phyloP scores from a whole-genome alignment of 192 early-diverging fungal species.

The Allomyces javanicus region DNA sequence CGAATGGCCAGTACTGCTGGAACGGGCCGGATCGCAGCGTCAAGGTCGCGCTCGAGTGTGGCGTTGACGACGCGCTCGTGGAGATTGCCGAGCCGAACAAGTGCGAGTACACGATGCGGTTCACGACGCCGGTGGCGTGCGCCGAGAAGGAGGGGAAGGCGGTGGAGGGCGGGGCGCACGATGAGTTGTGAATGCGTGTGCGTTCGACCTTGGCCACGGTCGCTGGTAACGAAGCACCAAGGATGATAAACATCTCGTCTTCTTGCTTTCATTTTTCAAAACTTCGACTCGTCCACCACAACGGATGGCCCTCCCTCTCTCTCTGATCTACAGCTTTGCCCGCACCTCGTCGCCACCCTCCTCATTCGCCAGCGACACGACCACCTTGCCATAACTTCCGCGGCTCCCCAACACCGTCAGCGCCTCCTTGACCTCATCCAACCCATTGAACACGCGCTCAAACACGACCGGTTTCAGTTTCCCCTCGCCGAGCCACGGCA shows the following conservation, averaged over 20 bases:
- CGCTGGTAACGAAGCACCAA: too few relatives aligned
- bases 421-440: constrained; percentile 42
- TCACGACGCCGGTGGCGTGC: too few relatives aligned
- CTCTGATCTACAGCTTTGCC: constrained; percentile 4
- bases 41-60: constrained; percentile 54
- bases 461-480: constrained; percentile 42
- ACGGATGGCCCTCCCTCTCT: not conserved
- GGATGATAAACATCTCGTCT: too few relatives aligned
- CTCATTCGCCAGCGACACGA: constrained; percentile 18
- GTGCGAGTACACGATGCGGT: not conserved
- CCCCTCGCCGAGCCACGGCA: constrained; percentile 30
- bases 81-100: constrained; percentile 54
- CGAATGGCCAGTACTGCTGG: constrained; percentile 73
- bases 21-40: constrained; percentile 76
- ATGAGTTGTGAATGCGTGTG: too few relatives aligned
- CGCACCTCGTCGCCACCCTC: too few relatives aligned
- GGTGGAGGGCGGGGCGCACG: too few relatives aligned
- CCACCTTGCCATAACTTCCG: constrained; percentile 61
- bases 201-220: too few relatives aligned
- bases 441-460: constrained; percentile 36
- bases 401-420: constrained; percentile 46
- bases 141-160: too few relatives aligned
- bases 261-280: not conserved
- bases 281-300: not conserved
- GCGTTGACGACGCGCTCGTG: constrained; percentile 37